Evolutionary conservation across 495 filamentous ascomycete genomes (phyloP).

Genomic region (Aspergillus coremiiformis): DNA sequence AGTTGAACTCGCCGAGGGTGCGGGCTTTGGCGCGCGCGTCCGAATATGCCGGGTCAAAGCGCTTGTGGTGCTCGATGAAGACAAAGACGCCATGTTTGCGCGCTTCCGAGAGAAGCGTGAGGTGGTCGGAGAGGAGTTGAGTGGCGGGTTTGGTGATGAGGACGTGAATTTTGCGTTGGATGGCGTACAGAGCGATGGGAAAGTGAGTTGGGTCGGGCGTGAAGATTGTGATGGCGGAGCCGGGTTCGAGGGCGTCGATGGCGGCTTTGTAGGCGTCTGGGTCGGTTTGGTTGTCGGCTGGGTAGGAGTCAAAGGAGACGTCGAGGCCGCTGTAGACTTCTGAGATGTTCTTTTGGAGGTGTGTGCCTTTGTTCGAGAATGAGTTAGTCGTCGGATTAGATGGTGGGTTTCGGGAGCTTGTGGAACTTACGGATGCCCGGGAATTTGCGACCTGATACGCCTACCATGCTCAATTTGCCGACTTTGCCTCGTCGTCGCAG

Average conservation of each 20-base stretch:
- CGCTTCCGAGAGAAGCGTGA: constrained; percentile 61
- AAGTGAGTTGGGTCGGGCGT: constrained; percentile 92
- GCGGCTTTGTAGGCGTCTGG: constrained; percentile 82
- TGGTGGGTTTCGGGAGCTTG: neutral
- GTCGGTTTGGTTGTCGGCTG: constrained; percentile 61
- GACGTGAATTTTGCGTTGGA: constrained; percentile 78
- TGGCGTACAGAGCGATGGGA: constrained; percentile 90
- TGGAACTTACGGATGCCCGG: constrained; percentile 71
- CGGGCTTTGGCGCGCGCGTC: constrained; percentile 70
- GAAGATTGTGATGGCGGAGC: constrained; percentile 93
- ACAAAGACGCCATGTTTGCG: constrained; percentile 77
- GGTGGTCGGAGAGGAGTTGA: constrained; percentile 72
- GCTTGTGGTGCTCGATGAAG: constrained; percentile 94
- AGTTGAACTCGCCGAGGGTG: constrained; percentile 85
- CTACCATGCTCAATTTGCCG: constrained; percentile 79
- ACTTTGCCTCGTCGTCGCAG: constrained; percentile 84
- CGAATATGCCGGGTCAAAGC: constrained; percentile 85
- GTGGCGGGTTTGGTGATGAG: constrained; percentile 94
- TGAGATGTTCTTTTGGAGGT: constrained; percentile 82
- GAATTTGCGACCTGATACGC: constrained; percentile 79
- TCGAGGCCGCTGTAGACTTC: constrained; percentile 83
- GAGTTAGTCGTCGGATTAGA: no score
- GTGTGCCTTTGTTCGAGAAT: constrained; percentile 48
- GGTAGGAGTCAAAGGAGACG: constrained; percentile 73
- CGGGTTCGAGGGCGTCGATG: constrained; percentile 74